A percentile compares a stretch with the other conserved stretches of the same genome.
Evolutionary conservation across 306 rosid genomes (phyloP).

Genomic region (Casuarina cunninghamiana): DNA sequence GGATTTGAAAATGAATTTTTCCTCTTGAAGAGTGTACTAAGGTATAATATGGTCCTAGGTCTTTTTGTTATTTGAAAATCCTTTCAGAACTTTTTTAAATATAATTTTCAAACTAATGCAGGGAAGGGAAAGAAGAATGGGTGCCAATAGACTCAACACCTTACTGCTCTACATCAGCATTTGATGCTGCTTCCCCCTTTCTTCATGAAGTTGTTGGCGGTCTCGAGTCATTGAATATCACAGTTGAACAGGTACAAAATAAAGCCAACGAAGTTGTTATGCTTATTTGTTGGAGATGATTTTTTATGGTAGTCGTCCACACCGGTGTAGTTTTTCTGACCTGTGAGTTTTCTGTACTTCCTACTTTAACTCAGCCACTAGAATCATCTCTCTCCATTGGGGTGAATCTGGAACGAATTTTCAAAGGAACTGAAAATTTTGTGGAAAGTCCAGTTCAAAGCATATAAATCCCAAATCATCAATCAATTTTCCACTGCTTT

Average conservation of each 20-base stretch:
- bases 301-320: background rate
- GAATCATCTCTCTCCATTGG: background rate
- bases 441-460: background rate
- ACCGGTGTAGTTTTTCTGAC: background rate
- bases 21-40: conserved; percentile 60
- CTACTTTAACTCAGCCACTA: background rate
- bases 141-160: conserved; percentile 66
- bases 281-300: conserved; percentile 4
- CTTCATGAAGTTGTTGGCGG: conserved; percentile 57
- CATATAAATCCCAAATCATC: background rate
- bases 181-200: conserved; percentile 69
- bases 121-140: conserved; percentile 90
- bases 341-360: background rate
- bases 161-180: conserved; percentile 68
- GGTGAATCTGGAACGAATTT: background rate
- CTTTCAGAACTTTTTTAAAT: conserved; percentile 23
- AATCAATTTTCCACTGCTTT: background rate
- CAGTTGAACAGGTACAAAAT: conserved; percentile 77
- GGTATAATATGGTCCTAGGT: conserved; percentile 44
- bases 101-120: conserved; percentile 28
- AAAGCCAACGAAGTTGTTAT: conserved; percentile 9
- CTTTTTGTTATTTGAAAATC: background rate
- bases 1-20: conserved; percentile 94
- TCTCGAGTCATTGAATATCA: conserved; percentile 61
- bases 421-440: background rate